Evolutionary conservation across 306 rosid genomes (phyloP).

Genomic region (Hippophae gyantsensis): DNA sequence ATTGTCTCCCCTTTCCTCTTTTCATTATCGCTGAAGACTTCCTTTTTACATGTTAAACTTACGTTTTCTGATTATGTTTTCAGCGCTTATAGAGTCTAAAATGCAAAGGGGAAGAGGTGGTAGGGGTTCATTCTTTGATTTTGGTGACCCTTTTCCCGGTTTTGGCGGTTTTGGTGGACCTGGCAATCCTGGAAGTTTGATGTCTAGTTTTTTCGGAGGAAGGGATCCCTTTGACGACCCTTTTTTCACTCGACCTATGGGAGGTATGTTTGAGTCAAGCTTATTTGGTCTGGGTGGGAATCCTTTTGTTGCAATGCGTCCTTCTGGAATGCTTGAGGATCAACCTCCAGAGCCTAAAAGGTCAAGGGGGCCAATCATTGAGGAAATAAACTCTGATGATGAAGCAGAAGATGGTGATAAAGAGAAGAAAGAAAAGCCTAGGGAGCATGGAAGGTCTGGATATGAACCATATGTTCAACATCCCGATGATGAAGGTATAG

Average conservation of each 20-base stretch:
- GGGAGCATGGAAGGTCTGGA: constrained; percentile 46
- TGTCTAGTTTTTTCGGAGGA: constrained; percentile 52
- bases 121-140: constrained; percentile 35
- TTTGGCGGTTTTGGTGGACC: constrained; percentile 56
- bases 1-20: background rate
- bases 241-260: constrained; percentile 66
- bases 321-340: constrained; percentile 44
- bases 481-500: constrained; percentile 62
- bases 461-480: constrained; percentile 35
- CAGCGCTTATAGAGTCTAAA: constrained; percentile 19
- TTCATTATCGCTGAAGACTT: background rate
- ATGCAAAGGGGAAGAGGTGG: constrained; percentile 70
- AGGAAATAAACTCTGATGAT: constrained; percentile 72
- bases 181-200: constrained; percentile 45
- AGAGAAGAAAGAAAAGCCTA: constrained; percentile 40
- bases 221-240: constrained; percentile 77
- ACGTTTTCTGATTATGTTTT: background rate
- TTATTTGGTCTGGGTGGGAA: constrained; percentile 36
- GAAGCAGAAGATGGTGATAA: constrained; percentile 39
- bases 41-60: background rate
- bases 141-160: constrained; percentile 52
- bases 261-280: constrained; percentile 45
- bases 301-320: constrained; percentile 36
- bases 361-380: constrained; percentile 58
- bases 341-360: constrained; percentile 41